A percentile compares a stretch with the other conserved stretches of the same genome.
Conservation (phyloP, 2,329 filamentous ascomycete species). For the Phialemonium atrogriseum region DNA sequence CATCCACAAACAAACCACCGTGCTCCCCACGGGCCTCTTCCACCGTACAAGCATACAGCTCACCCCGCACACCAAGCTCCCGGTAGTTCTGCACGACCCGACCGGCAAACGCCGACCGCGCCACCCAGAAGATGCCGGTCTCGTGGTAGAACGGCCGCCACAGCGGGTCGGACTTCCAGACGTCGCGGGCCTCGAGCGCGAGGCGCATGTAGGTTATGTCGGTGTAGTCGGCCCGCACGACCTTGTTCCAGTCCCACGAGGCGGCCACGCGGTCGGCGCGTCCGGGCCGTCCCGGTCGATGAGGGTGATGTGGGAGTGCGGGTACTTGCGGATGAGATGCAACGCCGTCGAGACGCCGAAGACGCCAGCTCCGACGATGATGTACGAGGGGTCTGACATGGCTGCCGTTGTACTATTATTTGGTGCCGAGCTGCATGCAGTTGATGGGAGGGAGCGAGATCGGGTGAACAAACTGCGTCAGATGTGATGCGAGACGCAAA, state of each 20-base stretch:
- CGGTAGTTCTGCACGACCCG: conserved; percentile 46
- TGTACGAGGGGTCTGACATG: conserved; percentile 34
- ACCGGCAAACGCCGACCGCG: conserved; percentile 38
- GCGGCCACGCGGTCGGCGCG: conserved; percentile 45
- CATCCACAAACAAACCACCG: conserved; percentile 49
- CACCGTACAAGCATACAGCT: conserved; percentile 34
- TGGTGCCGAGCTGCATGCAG: too few relatives aligned
- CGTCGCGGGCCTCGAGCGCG: conserved; percentile 56
- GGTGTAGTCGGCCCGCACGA: conserved; percentile 61
- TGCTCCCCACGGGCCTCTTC: conserved; percentile 41
- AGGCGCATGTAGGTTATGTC: conserved; percentile 56
- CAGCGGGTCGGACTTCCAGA: conserved; percentile 50
- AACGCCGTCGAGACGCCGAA: conserved; percentile 61
- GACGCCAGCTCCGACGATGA: conserved; percentile 58
- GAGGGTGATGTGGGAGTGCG: conserved; percentile 42
- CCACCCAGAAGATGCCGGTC: conserved; percentile 51
- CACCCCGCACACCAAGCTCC: conserved; percentile 28
- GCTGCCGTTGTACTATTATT: too few relatives aligned
- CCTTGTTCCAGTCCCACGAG: conserved; percentile 68
- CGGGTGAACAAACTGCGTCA: too few relatives aligned
- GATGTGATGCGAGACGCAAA: too few relatives aligned
- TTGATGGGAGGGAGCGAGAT: too few relatives aligned
- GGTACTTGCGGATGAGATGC: conserved; percentile 44
- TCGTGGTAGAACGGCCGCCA: conserved; percentile 50
- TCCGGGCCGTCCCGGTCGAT: conserved; percentile 48